Conservation (phyloP, 2,329 filamentous ascomycete species). For the Penicillium crustosum region DNA sequence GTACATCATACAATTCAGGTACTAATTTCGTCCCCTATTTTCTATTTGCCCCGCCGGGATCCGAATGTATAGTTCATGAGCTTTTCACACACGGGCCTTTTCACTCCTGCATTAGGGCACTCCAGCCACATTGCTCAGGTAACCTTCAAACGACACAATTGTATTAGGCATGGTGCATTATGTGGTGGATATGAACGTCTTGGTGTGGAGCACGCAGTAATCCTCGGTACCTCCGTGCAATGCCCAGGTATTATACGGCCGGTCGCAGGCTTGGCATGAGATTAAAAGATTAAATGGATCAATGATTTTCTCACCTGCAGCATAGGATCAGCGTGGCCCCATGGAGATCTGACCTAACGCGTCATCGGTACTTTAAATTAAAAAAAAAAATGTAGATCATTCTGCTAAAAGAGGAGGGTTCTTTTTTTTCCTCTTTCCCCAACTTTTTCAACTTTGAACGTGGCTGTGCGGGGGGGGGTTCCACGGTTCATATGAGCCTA, state of each 20-base stretch:
- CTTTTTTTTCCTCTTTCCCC: neutral
- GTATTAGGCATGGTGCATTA: neutral
- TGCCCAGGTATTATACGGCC: neutral
- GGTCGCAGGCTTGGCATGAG: neutral
- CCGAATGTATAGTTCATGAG: neutral
- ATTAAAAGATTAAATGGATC: constrained; percentile 8
- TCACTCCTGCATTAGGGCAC: constrained; percentile 1
- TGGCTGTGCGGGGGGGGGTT: too few species aligned
- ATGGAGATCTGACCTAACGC: constrained; percentile 2
- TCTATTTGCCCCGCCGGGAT: neutral
- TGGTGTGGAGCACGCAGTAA: neutral
- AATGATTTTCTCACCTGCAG: neutral
- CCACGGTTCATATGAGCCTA: too few species aligned
- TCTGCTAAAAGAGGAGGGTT: neutral
- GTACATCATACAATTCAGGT: neutral
- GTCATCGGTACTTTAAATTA: neutral
- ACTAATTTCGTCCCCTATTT: neutral
- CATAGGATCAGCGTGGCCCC: constrained; percentile 4
- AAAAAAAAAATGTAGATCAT: constrained; percentile 2
- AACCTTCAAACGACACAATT: neutral
- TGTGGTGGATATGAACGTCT: neutral
- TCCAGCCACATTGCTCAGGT: neutral
- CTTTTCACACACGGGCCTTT: neutral
- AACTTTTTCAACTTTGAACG: neutral
- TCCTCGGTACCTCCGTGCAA: neutral